Evolutionary conservation across 352 stramenopile species (phyloP).

Genomic region (Phytophthora europaea): DNA sequence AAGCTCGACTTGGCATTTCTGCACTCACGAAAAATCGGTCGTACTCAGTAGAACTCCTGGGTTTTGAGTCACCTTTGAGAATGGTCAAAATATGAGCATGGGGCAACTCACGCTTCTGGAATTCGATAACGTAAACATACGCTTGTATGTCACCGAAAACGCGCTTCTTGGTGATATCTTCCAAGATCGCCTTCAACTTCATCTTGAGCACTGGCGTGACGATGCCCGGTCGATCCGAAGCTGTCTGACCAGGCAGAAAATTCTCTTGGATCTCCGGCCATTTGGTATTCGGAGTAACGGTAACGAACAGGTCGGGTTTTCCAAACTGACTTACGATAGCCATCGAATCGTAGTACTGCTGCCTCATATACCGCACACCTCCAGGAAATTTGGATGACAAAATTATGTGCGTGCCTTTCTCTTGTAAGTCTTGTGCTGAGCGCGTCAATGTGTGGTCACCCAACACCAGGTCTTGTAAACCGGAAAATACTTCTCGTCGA

Average conservation of each 20-base stretch:
- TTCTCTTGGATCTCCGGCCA: slow-evolving; percentile 47
- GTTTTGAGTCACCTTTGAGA: slow-evolving; percentile 40
- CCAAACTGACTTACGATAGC: slow-evolving; percentile 49
- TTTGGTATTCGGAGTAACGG: slow-evolving; percentile 53
- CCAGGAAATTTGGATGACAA: not conserved
- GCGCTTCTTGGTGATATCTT: slow-evolving; percentile 40
- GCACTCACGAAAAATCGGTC: slow-evolving; percentile 35
- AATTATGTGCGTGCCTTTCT: not conserved
- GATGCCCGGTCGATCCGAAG: slow-evolving; percentile 28
- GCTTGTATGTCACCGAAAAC: slow-evolving; percentile 21
- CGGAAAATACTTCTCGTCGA: not conserved
- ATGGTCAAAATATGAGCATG: slow-evolving; percentile 62
- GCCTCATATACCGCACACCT: slow-evolving; percentile 20
- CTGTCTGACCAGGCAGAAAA: slow-evolving; percentile 11
- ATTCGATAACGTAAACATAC: slow-evolving; percentile 50
- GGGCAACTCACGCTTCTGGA: slow-evolving; percentile 56
- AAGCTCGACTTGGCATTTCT: slow-evolving; percentile 22
- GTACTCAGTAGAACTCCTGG: slow-evolving; percentile 3
- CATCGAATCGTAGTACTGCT: slow-evolving; percentile 49
- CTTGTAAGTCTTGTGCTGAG: not conserved
- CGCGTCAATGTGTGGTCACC: not conserved
- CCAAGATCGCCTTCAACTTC: slow-evolving; percentile 30
- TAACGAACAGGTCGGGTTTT: slow-evolving; percentile 62
- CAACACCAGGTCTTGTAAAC: slow-evolving; percentile 1
- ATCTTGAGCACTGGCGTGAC: slow-evolving; percentile 26